A percentile compares a stretch with the other conserved stretches of the same genome.
Evolutionary conservation across 2,329 filamentous ascomycete species (phyloP).

Genomic region (Ophiocordyceps camponoti-leonardi): DNA sequence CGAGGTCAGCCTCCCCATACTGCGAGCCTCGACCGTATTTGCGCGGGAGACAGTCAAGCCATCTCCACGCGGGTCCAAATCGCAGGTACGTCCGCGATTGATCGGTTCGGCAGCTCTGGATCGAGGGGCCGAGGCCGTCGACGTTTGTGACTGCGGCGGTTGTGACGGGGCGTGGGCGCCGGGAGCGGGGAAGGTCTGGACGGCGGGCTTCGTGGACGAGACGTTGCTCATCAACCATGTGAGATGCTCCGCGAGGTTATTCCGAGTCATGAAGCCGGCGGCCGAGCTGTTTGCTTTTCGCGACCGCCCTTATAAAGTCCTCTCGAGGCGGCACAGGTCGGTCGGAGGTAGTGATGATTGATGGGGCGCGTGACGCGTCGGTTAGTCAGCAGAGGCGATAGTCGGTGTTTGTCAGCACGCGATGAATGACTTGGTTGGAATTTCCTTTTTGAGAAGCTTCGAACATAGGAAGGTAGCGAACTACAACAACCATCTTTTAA

Average conservation of each 20-base stretch:
- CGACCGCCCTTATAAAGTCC: neutral
- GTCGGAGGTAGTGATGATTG: neutral
- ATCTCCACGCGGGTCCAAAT: slow-evolving; percentile 6
- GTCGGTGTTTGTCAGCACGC: neutral
- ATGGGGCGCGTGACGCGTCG: slow-evolving; percentile 13
- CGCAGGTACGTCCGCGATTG: slow-evolving; percentile 6
- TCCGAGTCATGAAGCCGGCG: slow-evolving; percentile 40
- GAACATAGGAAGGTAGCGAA: no score
- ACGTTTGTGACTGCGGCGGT: neutral
- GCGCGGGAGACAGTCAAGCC: slow-evolving; percentile 10
- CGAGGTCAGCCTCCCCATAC: slow-evolving; percentile 28
- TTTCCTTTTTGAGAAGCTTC: neutral
- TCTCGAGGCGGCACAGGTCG: neutral
- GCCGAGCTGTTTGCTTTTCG: slow-evolving; percentile 1
- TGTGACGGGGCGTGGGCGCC: slow-evolving; percentile 10
- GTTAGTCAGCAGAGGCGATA: slow-evolving; percentile 14
- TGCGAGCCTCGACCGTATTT: slow-evolving; percentile 12
- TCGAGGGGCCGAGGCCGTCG: neutral
- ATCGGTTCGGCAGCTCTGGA: neutral
- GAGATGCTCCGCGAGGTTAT: slow-evolving; percentile 40
- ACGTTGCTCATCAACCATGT: slow-evolving; percentile 37
- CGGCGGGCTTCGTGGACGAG: slow-evolving; percentile 21
- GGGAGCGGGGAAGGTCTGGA: slow-evolving; percentile 18
- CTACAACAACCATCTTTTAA: no score
- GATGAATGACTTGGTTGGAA: slow-evolving; percentile 3